Percentiles rank a stretch among this genome's conserved stretches.
Conservation (phyloP, 306 rosid genomes). For the Pyrus bretschneideri region DNA sequence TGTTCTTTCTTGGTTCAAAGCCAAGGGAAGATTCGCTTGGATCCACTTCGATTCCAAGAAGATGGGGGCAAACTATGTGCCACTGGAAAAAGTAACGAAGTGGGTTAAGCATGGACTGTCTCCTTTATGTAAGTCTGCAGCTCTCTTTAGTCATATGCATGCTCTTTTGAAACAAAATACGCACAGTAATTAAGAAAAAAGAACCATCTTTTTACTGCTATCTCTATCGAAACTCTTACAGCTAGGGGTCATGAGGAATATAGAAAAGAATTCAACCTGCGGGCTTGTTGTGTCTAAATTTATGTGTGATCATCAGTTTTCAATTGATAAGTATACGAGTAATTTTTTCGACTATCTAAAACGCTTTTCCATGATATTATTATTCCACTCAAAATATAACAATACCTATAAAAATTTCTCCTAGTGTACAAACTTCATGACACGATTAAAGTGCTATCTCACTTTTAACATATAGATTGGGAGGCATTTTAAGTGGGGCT, state of each 20-base stretch:
- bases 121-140: constrained; percentile 17
- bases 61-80: constrained; percentile 31
- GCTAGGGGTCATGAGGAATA: neutral
- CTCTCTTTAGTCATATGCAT: constrained; percentile 7
- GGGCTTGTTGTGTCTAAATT: neutral
- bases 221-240: neutral
- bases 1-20: neutral
- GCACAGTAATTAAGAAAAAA: neutral
- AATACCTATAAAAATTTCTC: neutral
- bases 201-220: neutral
- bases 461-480: neutral
- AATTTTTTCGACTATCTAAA: too few relatives aligned
- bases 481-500: neutral
- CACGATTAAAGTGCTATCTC: neutral
- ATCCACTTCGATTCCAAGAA: constrained; percentile 51
- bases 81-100: constrained; percentile 27
- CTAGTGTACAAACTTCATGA: neutral
- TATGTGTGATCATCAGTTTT: constrained; percentile 12
- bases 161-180: neutral
- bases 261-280: neutral
- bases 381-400: too few relatives aligned
- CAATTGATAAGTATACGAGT: constrained; percentile 15
- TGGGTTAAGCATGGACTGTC: constrained; percentile 18
- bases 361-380: too few relatives aligned
- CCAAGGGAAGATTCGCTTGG: constrained; percentile 38